Evolutionary conservation across 345 rosid genomes (phyloP).

Genomic region (Streptanthus diversifolius): DNA sequence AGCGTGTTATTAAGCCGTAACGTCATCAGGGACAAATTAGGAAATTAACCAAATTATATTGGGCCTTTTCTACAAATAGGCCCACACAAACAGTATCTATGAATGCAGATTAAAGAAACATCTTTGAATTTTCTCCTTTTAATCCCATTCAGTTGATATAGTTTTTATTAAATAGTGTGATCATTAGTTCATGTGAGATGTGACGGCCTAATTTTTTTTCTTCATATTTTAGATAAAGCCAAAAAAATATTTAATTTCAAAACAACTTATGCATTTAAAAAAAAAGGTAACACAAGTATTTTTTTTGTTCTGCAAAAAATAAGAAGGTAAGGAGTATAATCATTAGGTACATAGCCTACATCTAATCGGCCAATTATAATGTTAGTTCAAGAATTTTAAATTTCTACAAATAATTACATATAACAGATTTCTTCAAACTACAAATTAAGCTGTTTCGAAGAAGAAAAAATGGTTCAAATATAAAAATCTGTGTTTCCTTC

Average conservation of each 20-base stretch:
- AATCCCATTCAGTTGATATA: no score
- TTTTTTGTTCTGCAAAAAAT: no score
- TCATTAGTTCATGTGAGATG: background rate
- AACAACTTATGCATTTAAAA: constrained; percentile 2
- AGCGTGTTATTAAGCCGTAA: background rate
- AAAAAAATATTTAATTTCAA: no score
- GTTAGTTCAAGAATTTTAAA: background rate
- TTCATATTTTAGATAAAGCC: background rate
- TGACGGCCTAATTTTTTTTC: background rate
- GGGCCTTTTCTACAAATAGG: constrained; percentile 1
- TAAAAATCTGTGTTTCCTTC: background rate
- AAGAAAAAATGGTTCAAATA: background rate
- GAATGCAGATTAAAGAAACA: no score
- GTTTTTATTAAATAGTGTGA: no score
- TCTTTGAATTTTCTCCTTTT: no score
- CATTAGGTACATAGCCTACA: no score
- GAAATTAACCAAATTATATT: background rate
- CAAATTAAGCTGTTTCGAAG: background rate
- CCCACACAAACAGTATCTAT: background rate
- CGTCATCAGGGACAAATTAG: background rate
- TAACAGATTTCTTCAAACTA: background rate
- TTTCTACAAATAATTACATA: background rate
- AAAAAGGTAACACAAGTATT: no score
- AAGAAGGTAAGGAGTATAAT: background rate
- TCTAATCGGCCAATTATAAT: background rate